phyloP scores from a whole-genome alignment of 305 asterid genomes.

The Ruellia speciosa region DNA sequence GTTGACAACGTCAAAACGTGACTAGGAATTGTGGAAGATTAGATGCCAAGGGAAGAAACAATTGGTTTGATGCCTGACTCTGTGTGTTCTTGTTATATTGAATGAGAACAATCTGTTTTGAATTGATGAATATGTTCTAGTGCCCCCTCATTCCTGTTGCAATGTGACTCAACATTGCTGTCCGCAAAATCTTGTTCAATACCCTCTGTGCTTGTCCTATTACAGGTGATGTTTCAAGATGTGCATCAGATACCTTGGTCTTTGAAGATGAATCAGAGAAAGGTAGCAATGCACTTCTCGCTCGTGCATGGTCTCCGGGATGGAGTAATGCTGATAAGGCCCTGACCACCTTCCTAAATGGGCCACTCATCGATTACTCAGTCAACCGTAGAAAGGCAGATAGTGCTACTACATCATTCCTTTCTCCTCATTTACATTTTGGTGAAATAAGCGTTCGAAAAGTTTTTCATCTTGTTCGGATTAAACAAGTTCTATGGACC shows the following conservation, averaged over 20 bases:
- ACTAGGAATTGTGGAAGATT: no score
- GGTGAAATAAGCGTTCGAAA: slow-evolving; percentile 89
- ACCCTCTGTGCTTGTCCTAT: neutral
- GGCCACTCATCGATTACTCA: slow-evolving; percentile 73
- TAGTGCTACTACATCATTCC: slow-evolving; percentile 86
- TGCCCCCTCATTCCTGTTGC: no score
- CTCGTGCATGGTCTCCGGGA: slow-evolving; percentile 95
- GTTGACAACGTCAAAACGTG: no score
- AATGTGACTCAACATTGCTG: no score
- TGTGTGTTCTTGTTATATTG: no score
- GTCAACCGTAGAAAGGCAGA: slow-evolving; percentile 85
- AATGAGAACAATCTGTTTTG: no score
- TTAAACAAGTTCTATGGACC: slow-evolving; percentile 82
- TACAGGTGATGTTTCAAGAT: slow-evolving; percentile 38
- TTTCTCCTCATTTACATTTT: slow-evolving; percentile 87
- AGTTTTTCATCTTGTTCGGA: slow-evolving; percentile 77
- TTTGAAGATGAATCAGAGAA: slow-evolving; percentile 85
- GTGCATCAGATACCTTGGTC: slow-evolving; percentile 42
- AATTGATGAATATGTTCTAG: no score
- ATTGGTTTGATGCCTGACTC: no score
- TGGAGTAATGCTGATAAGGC: slow-evolving; percentile 95
- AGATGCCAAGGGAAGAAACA: no score
- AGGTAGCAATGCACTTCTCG: slow-evolving; percentile 92
- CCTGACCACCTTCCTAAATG: slow-evolving; percentile 63
- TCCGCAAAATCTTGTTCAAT: no score